phyloP scores from a whole-genome alignment of 805 yeast genomes.

The Deakozyma indianensis region DNA sequence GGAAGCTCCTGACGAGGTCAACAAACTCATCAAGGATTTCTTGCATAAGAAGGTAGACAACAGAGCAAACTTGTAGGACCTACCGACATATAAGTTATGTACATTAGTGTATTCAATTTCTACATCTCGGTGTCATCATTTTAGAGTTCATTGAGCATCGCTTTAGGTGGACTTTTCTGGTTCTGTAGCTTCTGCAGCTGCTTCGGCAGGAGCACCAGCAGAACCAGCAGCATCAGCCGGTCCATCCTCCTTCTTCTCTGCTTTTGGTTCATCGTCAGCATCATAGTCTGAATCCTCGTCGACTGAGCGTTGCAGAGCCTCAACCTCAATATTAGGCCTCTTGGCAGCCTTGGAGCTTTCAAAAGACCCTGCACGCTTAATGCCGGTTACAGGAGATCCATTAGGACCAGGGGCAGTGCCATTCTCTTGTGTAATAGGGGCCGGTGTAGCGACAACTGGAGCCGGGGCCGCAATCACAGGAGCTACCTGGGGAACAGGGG shows the following conservation, averaged over 20 bases:
- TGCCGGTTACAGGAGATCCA: slow-evolving; percentile 1
- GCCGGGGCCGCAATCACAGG: slow-evolving; percentile 1
- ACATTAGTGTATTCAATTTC: not conserved
- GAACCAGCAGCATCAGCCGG: not conserved
- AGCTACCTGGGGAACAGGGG: not conserved
- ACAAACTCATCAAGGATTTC: too few species aligned
- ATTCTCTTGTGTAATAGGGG: slow-evolving; percentile 1
- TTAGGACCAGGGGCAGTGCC: not conserved
- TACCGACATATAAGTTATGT: not conserved
- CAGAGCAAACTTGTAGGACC: too few species aligned
- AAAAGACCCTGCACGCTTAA: slow-evolving; percentile 4
- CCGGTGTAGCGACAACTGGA: slow-evolving; percentile 3
- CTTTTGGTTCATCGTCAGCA: slow-evolving; percentile 15
- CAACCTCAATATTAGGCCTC: slow-evolving; percentile 7
- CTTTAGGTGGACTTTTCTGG: slow-evolving; percentile 1
- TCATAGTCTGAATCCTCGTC: slow-evolving; percentile 35
- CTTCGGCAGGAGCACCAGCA: not conserved
- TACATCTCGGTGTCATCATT: not conserved
- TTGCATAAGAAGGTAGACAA: too few species aligned
- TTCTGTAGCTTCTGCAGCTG: slow-evolving; percentile 3
- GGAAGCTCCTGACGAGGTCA: too few species aligned
- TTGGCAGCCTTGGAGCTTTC: slow-evolving; percentile 6
- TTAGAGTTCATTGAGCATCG: not conserved
- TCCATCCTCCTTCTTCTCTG: not conserved
- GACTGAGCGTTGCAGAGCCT: slow-evolving; percentile 23